Percentiles rank a stretch among this genome's conserved stretches.
Conservation (phyloP, 345 rosid genomes). For the Passiflora organensis region DNA sequence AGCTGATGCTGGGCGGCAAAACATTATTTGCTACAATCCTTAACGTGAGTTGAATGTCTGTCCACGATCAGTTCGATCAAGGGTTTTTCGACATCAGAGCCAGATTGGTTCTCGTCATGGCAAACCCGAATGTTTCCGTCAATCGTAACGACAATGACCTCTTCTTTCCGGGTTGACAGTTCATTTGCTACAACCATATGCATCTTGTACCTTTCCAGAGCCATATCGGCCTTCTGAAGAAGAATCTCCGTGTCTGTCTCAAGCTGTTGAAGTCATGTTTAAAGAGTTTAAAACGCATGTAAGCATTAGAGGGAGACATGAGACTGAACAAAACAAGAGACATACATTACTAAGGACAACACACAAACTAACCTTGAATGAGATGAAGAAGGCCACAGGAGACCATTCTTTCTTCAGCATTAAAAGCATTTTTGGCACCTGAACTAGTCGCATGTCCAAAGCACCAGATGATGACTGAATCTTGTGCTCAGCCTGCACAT, state of each 20-base stretch:
- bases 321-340: too few species aligned
- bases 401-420: constrained; percentile 73
- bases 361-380: constrained; percentile 82
- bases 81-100: constrained; percentile 71
- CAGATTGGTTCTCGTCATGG: constrained; percentile 43
- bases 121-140: constrained; percentile 46
- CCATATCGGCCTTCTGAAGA: constrained; percentile 65
- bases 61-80: constrained; percentile 54
- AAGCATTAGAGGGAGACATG: too few species aligned
- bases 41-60: constrained; percentile 49
- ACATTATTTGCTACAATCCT: constrained; percentile 29
- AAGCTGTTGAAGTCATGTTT: constrained; percentile 40
- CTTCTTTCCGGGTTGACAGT: constrained; percentile 69
- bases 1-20: background rate
- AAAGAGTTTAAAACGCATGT: too few species aligned
- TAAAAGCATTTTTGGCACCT: constrained; percentile 90
- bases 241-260: constrained; percentile 83
- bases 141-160: constrained; percentile 53
- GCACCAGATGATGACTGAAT: constrained; percentile 89
- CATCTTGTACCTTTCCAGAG: constrained; percentile 62
- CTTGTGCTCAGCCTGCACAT: constrained; percentile 79
- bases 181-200: constrained; percentile 86
- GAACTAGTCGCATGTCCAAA: constrained; percentile 80
- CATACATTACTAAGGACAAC: too few species aligned
- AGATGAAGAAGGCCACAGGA: constrained; percentile 77